These are phyloP conservation scores for Vanderwaltozyma tropicalis DNA, from an alignment of 805 yeast species.

Conservation along the genomic window DNA sequence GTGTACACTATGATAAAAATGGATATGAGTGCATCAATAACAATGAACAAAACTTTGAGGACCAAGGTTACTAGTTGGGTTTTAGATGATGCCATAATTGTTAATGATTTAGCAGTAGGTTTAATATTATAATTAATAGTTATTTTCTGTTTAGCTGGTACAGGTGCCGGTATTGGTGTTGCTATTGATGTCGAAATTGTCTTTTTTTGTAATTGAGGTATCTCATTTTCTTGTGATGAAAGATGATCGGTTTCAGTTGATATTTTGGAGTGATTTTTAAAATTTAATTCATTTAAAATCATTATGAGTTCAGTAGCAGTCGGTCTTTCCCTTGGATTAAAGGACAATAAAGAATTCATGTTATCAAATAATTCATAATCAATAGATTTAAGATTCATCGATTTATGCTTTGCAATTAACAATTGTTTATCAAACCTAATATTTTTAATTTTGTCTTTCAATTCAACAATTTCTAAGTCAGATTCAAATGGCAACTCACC, in stretches of 20 bases:
- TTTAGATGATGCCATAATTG: neutral
- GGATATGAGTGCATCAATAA: neutral
- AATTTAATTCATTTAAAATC: neutral
- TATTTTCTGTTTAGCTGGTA: neutral
- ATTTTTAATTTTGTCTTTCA: conserved; percentile 29
- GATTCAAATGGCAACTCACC: conserved; percentile 54
- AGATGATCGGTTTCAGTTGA: too few relatives aligned
- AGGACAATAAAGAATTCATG: conserved; percentile 31
- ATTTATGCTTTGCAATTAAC: conserved; percentile 12
- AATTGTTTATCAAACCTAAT: conserved; percentile 20
- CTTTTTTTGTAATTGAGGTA: too few relatives aligned
- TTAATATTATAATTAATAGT: neutral
- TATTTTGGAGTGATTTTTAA: neutral
- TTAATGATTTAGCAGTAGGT: neutral
- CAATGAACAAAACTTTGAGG: neutral
- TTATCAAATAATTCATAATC: conserved; percentile 29
- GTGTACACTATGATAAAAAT: conserved; percentile 1
- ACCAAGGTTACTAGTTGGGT: neutral
- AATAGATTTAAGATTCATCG: conserved; percentile 12
- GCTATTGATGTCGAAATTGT: too few relatives aligned
- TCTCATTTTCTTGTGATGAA: too few relatives aligned
- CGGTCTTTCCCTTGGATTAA: conserved; percentile 33
- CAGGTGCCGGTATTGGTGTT: too few relatives aligned
- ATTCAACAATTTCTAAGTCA: conserved; percentile 14
- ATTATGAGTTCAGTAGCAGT: conserved; percentile 32